Evolutionary conservation across 768 basidiomycete genomes (phyloP).

Genomic region (Harrya chromipes): DNA sequence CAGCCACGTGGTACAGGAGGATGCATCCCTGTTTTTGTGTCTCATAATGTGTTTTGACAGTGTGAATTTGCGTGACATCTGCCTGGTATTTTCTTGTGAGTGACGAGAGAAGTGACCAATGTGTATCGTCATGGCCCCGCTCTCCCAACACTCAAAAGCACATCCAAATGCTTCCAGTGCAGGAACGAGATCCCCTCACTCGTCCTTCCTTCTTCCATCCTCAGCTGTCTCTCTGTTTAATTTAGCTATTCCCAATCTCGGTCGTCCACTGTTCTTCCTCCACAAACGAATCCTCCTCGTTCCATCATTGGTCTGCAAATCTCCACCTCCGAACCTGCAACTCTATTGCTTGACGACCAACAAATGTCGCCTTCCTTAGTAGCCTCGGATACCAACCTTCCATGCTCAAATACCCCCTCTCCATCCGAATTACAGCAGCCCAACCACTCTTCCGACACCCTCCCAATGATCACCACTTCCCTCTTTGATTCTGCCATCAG

Average conservation of each 20-base stretch:
- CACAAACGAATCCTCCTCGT: not conserved
- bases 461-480: conserved; percentile 18
- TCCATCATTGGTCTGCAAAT: conserved; percentile 32
- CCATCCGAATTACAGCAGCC: not conserved
- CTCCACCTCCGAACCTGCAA: conserved; percentile 17
- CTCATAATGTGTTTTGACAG: conserved; percentile 25
- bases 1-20: conserved; percentile 26
- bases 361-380: conserved; percentile 31
- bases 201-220: conserved; percentile 14
- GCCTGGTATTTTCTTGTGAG: conserved; percentile 21
- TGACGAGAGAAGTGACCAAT: conserved; percentile 28
- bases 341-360: conserved; percentile 32
- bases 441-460: conserved; percentile 6
- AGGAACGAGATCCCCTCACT: conserved; percentile 12
- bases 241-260: conserved; percentile 17
- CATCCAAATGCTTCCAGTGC: not conserved
- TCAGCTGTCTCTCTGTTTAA: conserved; percentile 11
- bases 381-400: not conserved
- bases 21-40: conserved; percentile 9
- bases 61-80: conserved; percentile 27
- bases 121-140: conserved; percentile 20
- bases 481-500: conserved; percentile 2
- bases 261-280: conserved; percentile 13
- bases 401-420: conserved; percentile 29
- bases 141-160: conserved; percentile 22